Conservation (phyloP, 768 basidiomycete species). For the Mycena amicta region DNA sequence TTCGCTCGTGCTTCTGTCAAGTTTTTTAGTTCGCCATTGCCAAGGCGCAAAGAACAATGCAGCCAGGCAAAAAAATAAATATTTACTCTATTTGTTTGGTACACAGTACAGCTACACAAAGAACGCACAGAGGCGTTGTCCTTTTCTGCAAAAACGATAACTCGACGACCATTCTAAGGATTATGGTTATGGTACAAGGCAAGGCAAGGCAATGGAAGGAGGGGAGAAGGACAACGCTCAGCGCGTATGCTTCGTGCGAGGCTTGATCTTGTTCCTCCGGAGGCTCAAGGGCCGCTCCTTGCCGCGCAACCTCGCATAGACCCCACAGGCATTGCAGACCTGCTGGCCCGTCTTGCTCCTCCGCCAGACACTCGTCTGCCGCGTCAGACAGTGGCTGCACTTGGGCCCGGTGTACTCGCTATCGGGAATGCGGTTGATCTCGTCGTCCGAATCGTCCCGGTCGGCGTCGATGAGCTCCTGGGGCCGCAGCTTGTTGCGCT, state of each 20-base stretch:
- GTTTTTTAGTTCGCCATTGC: too few species aligned
- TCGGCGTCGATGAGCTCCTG: slow-evolving; percentile 21
- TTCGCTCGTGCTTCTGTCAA: too few species aligned
- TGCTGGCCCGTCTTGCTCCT: slow-evolving; percentile 14
- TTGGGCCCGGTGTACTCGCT: slow-evolving; percentile 15
- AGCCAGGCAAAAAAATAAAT: too few species aligned
- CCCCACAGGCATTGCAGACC: slow-evolving; percentile 20
- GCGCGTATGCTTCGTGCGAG: slow-evolving; percentile 10
- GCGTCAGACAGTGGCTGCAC: slow-evolving; percentile 16
- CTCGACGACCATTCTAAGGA: too few species aligned
- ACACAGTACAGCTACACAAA: too few species aligned
- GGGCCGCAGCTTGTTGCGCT: slow-evolving; percentile 19
- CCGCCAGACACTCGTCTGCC: slow-evolving; percentile 18
- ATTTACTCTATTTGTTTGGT: too few species aligned
- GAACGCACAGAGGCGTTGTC: too few species aligned
- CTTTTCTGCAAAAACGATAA: too few species aligned
- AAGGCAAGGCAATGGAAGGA: too few species aligned
- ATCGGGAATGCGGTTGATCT: slow-evolving; percentile 11
- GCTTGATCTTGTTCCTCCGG: slow-evolving; percentile 16
- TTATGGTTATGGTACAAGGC: too few species aligned
- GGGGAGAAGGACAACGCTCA: too few species aligned
- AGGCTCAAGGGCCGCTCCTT: slow-evolving; percentile 15
- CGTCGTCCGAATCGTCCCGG: slow-evolving; percentile 12
- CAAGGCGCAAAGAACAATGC: too few species aligned
- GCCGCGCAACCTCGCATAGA: slow-evolving; percentile 11